Conservation (phyloP, 495 filamentous ascomycete species). For the Chlorociboria aeruginascens region DNA sequence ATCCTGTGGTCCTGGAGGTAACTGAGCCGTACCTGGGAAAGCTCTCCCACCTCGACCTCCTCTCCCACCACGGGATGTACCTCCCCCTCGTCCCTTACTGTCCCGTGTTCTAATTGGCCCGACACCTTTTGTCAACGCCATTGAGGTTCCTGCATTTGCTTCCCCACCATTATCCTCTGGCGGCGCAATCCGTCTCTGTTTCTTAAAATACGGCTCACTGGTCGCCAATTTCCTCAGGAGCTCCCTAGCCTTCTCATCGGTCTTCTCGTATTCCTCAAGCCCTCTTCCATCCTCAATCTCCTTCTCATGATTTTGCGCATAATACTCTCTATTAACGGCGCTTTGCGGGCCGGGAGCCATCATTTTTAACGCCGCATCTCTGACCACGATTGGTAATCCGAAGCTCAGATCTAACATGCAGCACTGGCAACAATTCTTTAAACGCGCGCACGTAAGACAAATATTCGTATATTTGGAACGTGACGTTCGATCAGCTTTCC, state of each 20-base stretch:
- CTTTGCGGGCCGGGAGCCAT: constrained; percentile 84
- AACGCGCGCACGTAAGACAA: constrained; percentile 86
- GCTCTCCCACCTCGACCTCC: constrained; percentile 40
- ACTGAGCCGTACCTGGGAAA: constrained; percentile 57
- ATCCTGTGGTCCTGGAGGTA: constrained; percentile 71
- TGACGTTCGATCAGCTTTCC: constrained; percentile 78
- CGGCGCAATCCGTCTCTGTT: constrained; percentile 54
- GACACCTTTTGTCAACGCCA: constrained; percentile 37
- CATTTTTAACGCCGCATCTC: constrained; percentile 97
- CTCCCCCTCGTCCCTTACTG: constrained; percentile 40
- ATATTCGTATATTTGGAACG: constrained; percentile 82
- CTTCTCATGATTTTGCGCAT: constrained; percentile 91
- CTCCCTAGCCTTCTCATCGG: constrained; percentile 89
- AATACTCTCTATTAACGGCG: constrained; percentile 90
- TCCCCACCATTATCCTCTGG: constrained; percentile 37
- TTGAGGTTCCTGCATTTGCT: constrained; percentile 24
- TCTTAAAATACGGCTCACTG: constrained; percentile 90
- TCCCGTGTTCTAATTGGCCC: constrained; percentile 63
- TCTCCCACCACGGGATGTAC: constrained; percentile 30
- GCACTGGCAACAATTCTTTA: constrained; percentile 97
- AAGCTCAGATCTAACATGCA: constrained; percentile 97
- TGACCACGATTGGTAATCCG: constrained; percentile 81
- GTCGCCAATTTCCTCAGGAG: constrained; percentile 73
- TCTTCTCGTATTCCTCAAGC: constrained; percentile 83
- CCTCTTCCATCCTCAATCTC: constrained; percentile 85